phyloP scores from a whole-genome alignment of 2,329 filamentous ascomycete genomes.

The Colletotrichum sp. region DNA sequence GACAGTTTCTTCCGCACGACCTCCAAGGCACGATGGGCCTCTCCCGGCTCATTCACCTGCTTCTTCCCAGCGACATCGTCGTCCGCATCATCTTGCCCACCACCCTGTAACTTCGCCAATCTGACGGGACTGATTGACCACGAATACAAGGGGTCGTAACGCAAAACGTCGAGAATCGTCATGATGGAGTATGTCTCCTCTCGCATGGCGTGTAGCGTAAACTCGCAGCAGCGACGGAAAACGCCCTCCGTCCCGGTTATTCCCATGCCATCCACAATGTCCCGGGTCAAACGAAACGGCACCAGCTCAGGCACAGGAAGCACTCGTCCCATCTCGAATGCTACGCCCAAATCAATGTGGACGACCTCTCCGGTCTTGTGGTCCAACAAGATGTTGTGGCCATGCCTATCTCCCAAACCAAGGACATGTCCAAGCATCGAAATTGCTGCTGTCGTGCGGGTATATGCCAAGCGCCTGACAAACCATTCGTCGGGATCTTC shows the following conservation, averaged over 20 bases:
- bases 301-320: slow-evolving; percentile 94
- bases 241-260: slow-evolving; percentile 94
- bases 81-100: slow-evolving; percentile 52
- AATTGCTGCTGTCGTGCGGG: slow-evolving; percentile 89
- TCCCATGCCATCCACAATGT: slow-evolving; percentile 97
- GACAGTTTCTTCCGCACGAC: slow-evolving; percentile 96
- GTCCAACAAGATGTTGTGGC: slow-evolving; percentile 95
- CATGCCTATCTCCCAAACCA: slow-evolving; percentile 91
- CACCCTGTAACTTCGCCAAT: slow-evolving; percentile 68
- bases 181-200: slow-evolving; percentile 97
- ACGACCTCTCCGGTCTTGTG: slow-evolving; percentile 90
- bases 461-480: slow-evolving; percentile 85
- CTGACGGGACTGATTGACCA: slow-evolving; percentile 85
- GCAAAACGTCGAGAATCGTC: slow-evolving; percentile 95
- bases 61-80: slow-evolving; percentile 44
- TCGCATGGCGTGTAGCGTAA: slow-evolving; percentile 92
- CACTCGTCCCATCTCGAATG: slow-evolving; percentile 96
- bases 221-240: slow-evolving; percentile 97
- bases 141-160: slow-evolving; percentile 96
- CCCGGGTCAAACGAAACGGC: slow-evolving; percentile 91
- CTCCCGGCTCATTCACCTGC: slow-evolving; percentile 62
- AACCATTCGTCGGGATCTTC: slow-evolving; percentile 97
- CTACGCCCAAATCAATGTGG: slow-evolving; percentile 95
- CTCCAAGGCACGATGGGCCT: slow-evolving; percentile 89
- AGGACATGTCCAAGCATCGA: slow-evolving; percentile 94